Percentiles rank a stretch among this genome's conserved stretches.
phyloP scores from a whole-genome alignment of 306 rosid species.

The Luffa aegyptiaca region DNA sequence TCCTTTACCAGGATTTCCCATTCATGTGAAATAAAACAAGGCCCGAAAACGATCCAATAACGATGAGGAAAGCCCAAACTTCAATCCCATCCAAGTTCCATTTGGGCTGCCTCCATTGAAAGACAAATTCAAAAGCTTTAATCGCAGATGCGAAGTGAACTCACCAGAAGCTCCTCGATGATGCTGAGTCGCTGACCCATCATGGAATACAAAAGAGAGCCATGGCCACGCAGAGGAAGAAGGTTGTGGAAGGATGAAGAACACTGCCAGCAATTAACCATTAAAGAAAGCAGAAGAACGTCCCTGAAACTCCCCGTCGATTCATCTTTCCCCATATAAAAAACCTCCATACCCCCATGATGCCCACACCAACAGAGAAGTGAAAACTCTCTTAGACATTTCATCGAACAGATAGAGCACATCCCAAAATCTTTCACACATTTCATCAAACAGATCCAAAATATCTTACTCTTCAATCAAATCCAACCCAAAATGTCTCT shows the following conservation, averaged over 20 bases:
- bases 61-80: neutral
- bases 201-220: neutral
- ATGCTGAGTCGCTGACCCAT: neutral
- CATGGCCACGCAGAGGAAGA: neutral
- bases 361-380: neutral
- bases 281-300: neutral
- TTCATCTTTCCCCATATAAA: neutral
- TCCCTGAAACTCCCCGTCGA: neutral
- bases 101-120: neutral
- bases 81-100: neutral
- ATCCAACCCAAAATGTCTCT: slow-evolving; percentile 5
- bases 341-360: neutral
- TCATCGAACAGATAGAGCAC: neutral
- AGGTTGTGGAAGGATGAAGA: neutral
- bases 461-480: neutral
- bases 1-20: no score
- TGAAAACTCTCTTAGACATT: neutral
- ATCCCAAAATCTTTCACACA: neutral
- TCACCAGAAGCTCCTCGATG: neutral
- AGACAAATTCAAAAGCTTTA: neutral
- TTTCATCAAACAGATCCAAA: neutral
- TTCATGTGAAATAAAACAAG: no score
- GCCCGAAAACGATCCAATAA: neutral
- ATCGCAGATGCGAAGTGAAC: neutral
- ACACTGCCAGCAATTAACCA: neutral